Conservation (phyloP, 2,329 filamentous ascomycete species). For the Cladosporium cucumerinum region DNA sequence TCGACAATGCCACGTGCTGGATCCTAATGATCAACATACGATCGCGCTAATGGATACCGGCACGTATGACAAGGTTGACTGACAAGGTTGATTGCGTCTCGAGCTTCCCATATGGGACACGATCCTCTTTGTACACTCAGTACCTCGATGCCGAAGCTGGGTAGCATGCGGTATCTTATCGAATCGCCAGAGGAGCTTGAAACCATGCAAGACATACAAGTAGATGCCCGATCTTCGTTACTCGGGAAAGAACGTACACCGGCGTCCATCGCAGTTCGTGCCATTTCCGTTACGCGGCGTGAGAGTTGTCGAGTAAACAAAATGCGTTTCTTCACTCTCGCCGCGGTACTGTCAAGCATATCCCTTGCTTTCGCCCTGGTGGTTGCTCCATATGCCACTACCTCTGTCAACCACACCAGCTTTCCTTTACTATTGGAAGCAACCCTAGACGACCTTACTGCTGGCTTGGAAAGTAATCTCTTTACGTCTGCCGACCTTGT, state of each 20-base stretch:
- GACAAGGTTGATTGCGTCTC: not conserved
- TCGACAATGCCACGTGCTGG: not conserved
- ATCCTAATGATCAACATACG: not conserved
- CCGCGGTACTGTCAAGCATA: conserved; percentile 14
- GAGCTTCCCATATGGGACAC: conserved; percentile 2
- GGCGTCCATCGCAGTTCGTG: not conserved
- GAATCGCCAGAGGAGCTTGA: not conserved
- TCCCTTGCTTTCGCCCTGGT: conserved; percentile 17
- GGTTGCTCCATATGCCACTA: conserved; percentile 21
- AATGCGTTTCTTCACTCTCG: conserved; percentile 14
- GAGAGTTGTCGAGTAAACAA: not conserved
- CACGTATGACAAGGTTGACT: not conserved
- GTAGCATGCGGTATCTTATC: conserved; percentile 8
- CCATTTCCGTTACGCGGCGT: not conserved
- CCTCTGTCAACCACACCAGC: conserved; percentile 15
- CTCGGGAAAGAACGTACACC: not conserved
- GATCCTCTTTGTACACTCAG: not conserved
- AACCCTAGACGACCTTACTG: conserved; percentile 49
- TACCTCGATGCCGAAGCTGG: not conserved
- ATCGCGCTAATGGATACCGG: conserved; percentile 5
- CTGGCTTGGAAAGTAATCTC: conserved; percentile 47
- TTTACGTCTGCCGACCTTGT: conserved; percentile 59
- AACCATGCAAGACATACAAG: not conserved
- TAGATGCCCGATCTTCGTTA: not conserved
- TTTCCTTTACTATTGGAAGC: conserved; percentile 49